phyloP scores from a whole-genome alignment of 257 asterid genomes.

The Linderniella brevidens region DNA sequence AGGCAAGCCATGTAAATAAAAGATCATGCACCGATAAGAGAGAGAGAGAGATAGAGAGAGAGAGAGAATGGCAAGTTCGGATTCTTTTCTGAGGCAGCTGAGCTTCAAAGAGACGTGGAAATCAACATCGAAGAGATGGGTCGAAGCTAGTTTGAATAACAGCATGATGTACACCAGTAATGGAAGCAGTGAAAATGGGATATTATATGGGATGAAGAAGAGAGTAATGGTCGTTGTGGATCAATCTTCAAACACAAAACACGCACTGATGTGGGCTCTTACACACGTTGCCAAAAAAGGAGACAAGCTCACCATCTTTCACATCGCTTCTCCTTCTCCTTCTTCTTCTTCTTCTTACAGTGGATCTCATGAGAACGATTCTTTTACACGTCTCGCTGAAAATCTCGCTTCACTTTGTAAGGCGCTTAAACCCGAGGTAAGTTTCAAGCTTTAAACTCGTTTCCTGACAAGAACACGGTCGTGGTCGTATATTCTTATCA shows the following conservation, averaged over 20 bases:
- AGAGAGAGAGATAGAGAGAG: not conserved
- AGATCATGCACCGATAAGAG: too few relatives aligned
- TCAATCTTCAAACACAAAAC: conserved; percentile 42
- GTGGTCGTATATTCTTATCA: not conserved
- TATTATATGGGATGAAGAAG: conserved; percentile 36
- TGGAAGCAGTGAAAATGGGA: conserved; percentile 14
- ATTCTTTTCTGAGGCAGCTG: conserved; percentile 57
- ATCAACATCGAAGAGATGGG: conserved; percentile 60
- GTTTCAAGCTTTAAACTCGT: not conserved
- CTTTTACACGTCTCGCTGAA: conserved; percentile 32
- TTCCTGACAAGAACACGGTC: not conserved
- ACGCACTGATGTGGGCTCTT: conserved; percentile 97
- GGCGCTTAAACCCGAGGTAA: conserved; percentile 80
- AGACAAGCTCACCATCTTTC: conserved; percentile 68
- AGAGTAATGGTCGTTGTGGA: conserved; percentile 94
- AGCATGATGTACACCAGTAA: conserved; percentile 9
- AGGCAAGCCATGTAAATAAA: too few relatives aligned
- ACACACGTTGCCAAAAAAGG: conserved; percentile 70
- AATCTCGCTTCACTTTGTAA: conserved; percentile 76
- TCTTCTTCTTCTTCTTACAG: conserved; percentile 21
- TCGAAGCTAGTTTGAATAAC: too few relatives aligned
- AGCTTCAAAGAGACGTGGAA: conserved; percentile 58
- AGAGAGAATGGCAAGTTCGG: conserved; percentile 35
- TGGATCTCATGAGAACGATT: conserved; percentile 17
- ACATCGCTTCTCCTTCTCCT: conserved; percentile 34